phyloP scores from a whole-genome alignment of 768 basidiomycete species.

The Hemileccinum impolitum region DNA sequence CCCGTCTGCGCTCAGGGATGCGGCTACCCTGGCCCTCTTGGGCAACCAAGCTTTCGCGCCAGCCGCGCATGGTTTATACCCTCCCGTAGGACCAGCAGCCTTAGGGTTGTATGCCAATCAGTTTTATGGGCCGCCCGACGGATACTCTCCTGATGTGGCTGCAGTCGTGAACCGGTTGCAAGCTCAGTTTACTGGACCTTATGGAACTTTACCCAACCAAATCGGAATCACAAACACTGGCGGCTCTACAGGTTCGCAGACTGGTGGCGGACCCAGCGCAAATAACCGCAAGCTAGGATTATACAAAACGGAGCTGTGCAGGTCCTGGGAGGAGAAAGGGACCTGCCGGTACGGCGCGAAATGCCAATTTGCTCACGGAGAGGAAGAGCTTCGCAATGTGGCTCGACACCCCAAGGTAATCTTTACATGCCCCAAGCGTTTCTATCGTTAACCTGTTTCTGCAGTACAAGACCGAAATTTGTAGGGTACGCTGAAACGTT shows the following conservation, averaged over 20 bases:
- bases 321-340: conserved; percentile 93
- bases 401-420: conserved; percentile 84
- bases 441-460: conserved; percentile 14
- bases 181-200: conserved; percentile 51
- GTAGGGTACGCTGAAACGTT: conserved; percentile 54
- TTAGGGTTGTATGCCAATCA: conserved; percentile 68
- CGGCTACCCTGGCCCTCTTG: conserved; percentile 61
- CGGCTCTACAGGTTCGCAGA: conserved; percentile 25
- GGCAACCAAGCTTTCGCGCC: conserved; percentile 51
- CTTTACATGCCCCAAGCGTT: background rate
- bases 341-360: conserved; percentile 81
- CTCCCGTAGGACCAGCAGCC: conserved; percentile 41
- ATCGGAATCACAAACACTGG: conserved; percentile 43
- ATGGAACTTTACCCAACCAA: conserved; percentile 47
- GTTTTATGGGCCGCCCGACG: conserved; percentile 62
- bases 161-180: conserved; percentile 64
- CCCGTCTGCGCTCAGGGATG: conserved; percentile 73
- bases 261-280: conserved; percentile 70
- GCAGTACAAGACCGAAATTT: conserved; percentile 93
- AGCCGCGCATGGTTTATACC: conserved; percentile 52
- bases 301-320: conserved; percentile 88
- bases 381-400: conserved; percentile 83
- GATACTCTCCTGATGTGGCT: conserved; percentile 52
- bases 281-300: conserved; percentile 89
- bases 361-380: conserved; percentile 92